phyloP scores from a whole-genome alignment of 75 land plant genomes.

The Cryptomeria japonica region DNA sequence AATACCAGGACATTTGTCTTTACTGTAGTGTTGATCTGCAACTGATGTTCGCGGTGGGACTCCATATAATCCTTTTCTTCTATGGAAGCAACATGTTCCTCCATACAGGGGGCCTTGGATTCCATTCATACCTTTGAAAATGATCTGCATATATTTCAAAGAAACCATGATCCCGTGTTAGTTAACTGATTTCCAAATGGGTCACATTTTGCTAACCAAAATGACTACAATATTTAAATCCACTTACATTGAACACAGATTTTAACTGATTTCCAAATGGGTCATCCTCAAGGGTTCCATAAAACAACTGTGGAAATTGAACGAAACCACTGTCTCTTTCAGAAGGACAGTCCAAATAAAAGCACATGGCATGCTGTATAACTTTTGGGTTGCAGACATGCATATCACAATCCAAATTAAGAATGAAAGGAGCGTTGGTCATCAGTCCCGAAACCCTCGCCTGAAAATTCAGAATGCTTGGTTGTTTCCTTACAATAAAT shows the following conservation, averaged over 20 bases:
- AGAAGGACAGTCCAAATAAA: constrained; percentile 15
- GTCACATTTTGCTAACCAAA: neutral
- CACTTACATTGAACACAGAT: neutral
- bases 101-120: constrained; percentile 30
- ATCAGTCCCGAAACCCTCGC: constrained; percentile 47
- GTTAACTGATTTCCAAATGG: neutral
- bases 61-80: constrained; percentile 34
- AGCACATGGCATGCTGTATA: constrained; percentile 35
- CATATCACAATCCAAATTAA: constrained; percentile 63
- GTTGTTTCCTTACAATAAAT: too few relatives aligned
- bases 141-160: neutral
- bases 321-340: constrained; percentile 20
- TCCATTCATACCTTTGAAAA: constrained; percentile 20
- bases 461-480: constrained; percentile 26
- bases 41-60: constrained; percentile 6
- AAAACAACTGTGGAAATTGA: constrained; percentile 41
- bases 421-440: constrained; percentile 54
- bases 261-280: constrained; percentile 12
- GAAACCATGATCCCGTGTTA: neutral
- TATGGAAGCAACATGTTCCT: constrained; percentile 36
- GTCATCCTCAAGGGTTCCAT: constrained; percentile 19
- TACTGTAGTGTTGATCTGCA: neutral
- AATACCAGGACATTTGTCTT: neutral
- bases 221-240: neutral
- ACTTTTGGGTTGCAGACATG: constrained; percentile 26